Base-by-base conservation (phyloP, 2,329 filamentous ascomycete species). In the Fusarium azukiicola region DNA sequence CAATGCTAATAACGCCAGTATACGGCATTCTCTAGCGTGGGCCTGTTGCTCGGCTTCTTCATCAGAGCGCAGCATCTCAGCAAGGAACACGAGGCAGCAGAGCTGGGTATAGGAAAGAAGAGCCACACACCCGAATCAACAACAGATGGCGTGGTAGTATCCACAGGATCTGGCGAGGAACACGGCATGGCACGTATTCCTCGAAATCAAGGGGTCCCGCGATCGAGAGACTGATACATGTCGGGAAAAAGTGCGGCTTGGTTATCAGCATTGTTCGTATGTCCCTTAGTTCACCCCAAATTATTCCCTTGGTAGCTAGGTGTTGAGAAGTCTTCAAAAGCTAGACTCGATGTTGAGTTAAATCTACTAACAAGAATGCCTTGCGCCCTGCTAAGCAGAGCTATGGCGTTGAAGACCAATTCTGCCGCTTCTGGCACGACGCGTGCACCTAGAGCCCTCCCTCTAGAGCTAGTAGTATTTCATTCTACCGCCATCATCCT, bases 61-160 rank as follows among this genome's bases (percentile, higher is more conserved):
- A 75, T 83, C n/a, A 73, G 69, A 21, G 81, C 79, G 2, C 76
- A 83, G 12, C 80, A 77, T 21, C 63, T 83, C 7, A 83, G 79
- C 49, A 73, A 74, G 38, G 75, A 82, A n/a, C 80, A 82, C 2
- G 73, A 79, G 36, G 64, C 68, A n/a, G 80, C 79, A 7, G 71
- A 75, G 3, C 66, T 83, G 40, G 81, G 81, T 3, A 74, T 83
- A 21, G 27, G 8, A 2, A 61, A 67, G 4, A 68, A 70, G 8
- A 16, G 14, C 3, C 9, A 13, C 5, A 58, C 14, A 5, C 2
- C 36, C 0, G 12, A 16, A 1, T 5, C 56, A 8, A 72, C 61
- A 13, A 71, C 1, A 17, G 47, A 61, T 3, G 67, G 50, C 10
- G 58, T 70, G 12, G n/a, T 23, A 0, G 19, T 47, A 16, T 64